phyloP scores from a whole-genome alignment of 176 grass and related monocot species.

The Musa troglodytarum region DNA sequence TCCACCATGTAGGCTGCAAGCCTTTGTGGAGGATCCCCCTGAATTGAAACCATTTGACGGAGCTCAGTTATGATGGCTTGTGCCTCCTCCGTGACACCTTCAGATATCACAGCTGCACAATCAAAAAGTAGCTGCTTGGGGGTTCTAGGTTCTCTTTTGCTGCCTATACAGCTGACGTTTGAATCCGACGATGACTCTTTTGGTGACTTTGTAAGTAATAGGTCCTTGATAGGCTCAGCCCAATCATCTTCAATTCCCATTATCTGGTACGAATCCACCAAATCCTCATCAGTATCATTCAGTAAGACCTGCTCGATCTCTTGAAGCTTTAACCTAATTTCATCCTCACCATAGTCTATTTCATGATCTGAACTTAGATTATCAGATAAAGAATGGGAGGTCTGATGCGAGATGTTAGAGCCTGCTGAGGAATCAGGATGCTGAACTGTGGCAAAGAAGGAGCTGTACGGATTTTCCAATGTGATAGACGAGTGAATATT shows the following conservation, averaged over 20 bases:
- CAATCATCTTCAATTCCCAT: slow-evolving; percentile 56
- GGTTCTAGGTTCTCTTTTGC: slow-evolving; percentile 51
- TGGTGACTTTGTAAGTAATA: slow-evolving; percentile 50
- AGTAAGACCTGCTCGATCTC: slow-evolving; percentile 81
- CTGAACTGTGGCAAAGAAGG: slow-evolving; percentile 34
- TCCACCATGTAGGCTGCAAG: slow-evolving; percentile 86
- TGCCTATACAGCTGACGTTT: slow-evolving; percentile 54
- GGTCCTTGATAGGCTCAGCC: slow-evolving; percentile 59
- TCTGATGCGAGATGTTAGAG: slow-evolving; percentile 67
- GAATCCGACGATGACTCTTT: slow-evolving; percentile 77
- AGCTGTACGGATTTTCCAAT: slow-evolving; percentile 39
- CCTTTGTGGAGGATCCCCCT: slow-evolving; percentile 78
- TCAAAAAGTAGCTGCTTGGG: slow-evolving; percentile 82
- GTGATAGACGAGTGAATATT: slow-evolving; percentile 27
- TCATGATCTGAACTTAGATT: slow-evolving; percentile 53
- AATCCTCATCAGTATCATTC: slow-evolving; percentile 53
- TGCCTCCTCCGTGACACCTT: slow-evolving; percentile 56
- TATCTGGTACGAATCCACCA: slow-evolving; percentile 50
- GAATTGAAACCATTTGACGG: slow-evolving; percentile 80
- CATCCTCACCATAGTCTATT: slow-evolving; percentile 67
- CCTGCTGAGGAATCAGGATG: slow-evolving; percentile 36
- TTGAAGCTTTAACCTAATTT: slow-evolving; percentile 75
- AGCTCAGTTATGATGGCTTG: slow-evolving; percentile 75
- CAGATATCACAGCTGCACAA: slow-evolving; percentile 56
- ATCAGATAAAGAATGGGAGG: slow-evolving; percentile 55